Percentiles rank a stretch among this genome's conserved stretches.
phyloP scores from a whole-genome alignment of 2,329 filamentous ascomycete genomes.

The Penicillium olsonii region DNA sequence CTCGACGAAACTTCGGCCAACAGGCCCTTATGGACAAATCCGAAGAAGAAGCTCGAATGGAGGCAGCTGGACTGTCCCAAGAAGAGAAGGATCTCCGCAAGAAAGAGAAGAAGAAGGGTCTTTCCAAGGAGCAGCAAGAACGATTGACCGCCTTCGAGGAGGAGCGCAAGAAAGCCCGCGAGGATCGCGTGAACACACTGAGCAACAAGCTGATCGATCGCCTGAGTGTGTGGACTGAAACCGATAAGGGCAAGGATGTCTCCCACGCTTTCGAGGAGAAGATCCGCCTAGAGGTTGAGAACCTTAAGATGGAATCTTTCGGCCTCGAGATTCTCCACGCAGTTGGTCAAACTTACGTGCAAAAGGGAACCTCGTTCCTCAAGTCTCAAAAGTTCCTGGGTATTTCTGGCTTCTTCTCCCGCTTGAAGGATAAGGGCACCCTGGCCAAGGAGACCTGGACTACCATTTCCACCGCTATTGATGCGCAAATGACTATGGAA shows the following conservation, averaged over 20 bases:
- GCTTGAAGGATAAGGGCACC: constrained; percentile 93
- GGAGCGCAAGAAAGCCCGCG: constrained; percentile 78
- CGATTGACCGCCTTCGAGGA: constrained; percentile 85
- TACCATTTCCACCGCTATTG: constrained; percentile 92
- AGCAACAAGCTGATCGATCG: constrained; percentile 84
- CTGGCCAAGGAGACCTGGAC: constrained; percentile 98
- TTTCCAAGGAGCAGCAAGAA: constrained; percentile 90
- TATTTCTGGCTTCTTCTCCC: constrained; percentile 90
- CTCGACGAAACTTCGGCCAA: constrained; percentile 66
- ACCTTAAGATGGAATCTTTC: constrained; percentile 99
- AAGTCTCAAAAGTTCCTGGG: constrained; percentile 97
- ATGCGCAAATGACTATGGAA: constrained; percentile 97
- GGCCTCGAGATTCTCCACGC: constrained; percentile 95
- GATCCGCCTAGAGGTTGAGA: constrained; percentile 91
- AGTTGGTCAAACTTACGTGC: constrained; percentile 86
- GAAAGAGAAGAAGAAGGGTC: constrained; percentile 85
- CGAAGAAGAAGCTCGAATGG: constrained; percentile 71
- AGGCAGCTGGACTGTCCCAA: constrained; percentile 65
- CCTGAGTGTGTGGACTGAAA: constrained; percentile 94
- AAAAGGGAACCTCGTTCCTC: constrained; percentile 82
- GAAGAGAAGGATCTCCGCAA: constrained; percentile 75
- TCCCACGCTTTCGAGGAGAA: constrained; percentile 91
- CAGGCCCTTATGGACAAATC: constrained; percentile 86
- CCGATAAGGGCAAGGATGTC: constrained; percentile 82
- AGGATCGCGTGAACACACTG: constrained; percentile 86